A percentile compares a stretch with the other conserved stretches of the same genome.
These are phyloP conservation scores for Sphaerosporella brunnea DNA, from an alignment of 495 filamentous ascomycete genomes.

Conservation along the genomic window DNA sequence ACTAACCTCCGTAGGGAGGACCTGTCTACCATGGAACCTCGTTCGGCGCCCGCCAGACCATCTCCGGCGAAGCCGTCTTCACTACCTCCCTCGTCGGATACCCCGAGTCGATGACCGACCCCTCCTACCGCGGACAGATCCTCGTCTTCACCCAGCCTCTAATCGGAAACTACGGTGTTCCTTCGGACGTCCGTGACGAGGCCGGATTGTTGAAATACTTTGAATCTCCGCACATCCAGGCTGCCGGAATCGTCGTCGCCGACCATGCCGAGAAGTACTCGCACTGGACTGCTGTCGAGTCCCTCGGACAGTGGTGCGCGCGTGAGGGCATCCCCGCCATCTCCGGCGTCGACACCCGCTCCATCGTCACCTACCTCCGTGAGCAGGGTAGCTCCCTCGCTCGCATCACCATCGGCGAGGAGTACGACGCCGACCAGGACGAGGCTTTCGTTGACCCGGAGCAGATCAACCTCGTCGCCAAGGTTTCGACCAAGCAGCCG, in stretches of 20 bases:
- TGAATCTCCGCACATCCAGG: constrained; percentile 92
- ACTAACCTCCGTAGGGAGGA: constrained; percentile 48
- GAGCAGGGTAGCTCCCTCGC: constrained; percentile 93
- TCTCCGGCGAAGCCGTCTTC: constrained; percentile 92
- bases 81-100: constrained; percentile 52
- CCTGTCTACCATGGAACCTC: constrained; percentile 77
- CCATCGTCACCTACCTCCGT: constrained; percentile 83
- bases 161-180: constrained; percentile 97
- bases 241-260: constrained; percentile 83
- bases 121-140: constrained; percentile 96
- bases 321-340: constrained; percentile 92
- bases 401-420: constrained; percentile 86
- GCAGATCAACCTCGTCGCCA: constrained; percentile 86
- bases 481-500: constrained; percentile 90
- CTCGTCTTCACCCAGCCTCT: constrained; percentile 96
- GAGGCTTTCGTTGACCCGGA: constrained; percentile 90
- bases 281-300: constrained; percentile 97
- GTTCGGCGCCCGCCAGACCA: constrained; percentile 81
- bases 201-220: constrained; percentile 80
- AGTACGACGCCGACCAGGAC: constrained; percentile 97
- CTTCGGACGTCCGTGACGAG: constrained; percentile 48
- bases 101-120: constrained; percentile 95
- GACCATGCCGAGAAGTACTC: constrained; percentile 86
- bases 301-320: constrained; percentile 81
- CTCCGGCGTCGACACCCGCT: constrained; percentile 90